Conservation (phyloP, 139 green algal species). For the Chlamydomonas schloesseri region DNA sequence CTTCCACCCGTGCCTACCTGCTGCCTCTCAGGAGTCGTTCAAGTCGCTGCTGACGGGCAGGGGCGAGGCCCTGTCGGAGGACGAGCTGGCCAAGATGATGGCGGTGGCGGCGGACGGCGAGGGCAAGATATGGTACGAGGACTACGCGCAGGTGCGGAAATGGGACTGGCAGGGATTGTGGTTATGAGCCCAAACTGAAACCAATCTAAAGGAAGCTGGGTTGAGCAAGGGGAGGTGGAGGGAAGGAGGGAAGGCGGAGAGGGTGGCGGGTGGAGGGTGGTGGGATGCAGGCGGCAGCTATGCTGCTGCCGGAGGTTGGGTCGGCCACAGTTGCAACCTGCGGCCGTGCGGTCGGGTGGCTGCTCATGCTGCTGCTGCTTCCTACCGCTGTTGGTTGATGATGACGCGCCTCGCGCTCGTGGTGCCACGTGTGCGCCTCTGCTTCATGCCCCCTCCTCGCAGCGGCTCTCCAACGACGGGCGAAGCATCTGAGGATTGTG, state of each 20-base stretch:
- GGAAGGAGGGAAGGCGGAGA: no score
- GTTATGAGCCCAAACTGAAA: no score
- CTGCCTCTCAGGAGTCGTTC: no score
- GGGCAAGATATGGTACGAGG: slow-evolving; percentile 50
- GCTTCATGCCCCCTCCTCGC: background rate
- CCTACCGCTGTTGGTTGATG: no score
- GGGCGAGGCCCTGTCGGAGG: slow-evolving; percentile 56
- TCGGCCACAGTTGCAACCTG: background rate
- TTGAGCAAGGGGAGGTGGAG: no score
- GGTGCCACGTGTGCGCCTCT: no score
- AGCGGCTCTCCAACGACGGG: slow-evolving; percentile 26
- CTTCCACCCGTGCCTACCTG: no score
- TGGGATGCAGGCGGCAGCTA: background rate
- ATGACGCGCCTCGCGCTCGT: no score
- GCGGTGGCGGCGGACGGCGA: slow-evolving; percentile 45
- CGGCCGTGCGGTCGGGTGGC: no score
- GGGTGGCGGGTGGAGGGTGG: background rate
- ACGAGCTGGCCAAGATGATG: slow-evolving; percentile 67
- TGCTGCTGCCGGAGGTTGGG: background rate
- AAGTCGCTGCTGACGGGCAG: slow-evolving; percentile 42
- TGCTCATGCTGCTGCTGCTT: no score
- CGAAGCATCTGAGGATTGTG: slow-evolving; percentile 19
- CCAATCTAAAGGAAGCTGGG: no score
- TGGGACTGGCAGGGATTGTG: no score
- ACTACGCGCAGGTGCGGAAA: slow-evolving; percentile 31